A percentile compares a stretch with the other conserved stretches of the same genome.
These are phyloP conservation scores for Dioscorea alata DNA, from an alignment of 106 monocot genomes.

Conservation along the genomic window DNA sequence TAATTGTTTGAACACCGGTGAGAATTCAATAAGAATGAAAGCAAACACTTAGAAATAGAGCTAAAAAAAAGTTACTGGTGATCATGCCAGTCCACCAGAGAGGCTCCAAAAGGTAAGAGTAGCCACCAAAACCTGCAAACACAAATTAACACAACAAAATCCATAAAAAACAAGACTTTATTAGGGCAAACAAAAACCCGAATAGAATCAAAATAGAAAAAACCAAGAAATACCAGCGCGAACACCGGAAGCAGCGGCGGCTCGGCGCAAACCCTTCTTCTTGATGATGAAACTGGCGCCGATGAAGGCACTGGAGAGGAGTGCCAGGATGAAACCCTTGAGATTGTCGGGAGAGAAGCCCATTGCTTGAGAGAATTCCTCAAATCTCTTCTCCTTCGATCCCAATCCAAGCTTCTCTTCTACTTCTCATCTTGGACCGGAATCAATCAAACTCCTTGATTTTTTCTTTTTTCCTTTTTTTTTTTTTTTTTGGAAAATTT, in stretches of 20 bases:
- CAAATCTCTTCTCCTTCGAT: too few relatives aligned
- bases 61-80: constrained; percentile 37
- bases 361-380: constrained; percentile 3
- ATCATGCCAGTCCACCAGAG: constrained; percentile 80
- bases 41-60: neutral
- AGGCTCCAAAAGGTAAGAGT: constrained; percentile 62
- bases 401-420: too few relatives aligned
- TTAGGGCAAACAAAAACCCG: neutral
- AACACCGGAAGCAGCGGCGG: constrained; percentile 52
- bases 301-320: constrained; percentile 71
- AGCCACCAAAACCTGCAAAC: constrained; percentile 53
- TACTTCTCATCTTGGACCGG: too few relatives aligned
- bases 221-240: constrained; percentile 32
- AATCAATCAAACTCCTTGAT: too few relatives aligned
- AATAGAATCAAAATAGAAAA: neutral
- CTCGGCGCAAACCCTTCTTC: constrained; percentile 51
- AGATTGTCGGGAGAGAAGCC: constrained; percentile 54
- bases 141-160: neutral
- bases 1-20: too few relatives aligned
- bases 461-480: too few relatives aligned
- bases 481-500: too few relatives aligned
- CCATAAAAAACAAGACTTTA: neutral
- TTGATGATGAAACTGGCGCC: constrained; percentile 86
- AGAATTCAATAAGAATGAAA: neutral
- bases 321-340: constrained; percentile 63